These are phyloP conservation scores for Cladosporium phlei DNA, from an alignment of 2,329 filamentous ascomycete species.

Conservation along the genomic window DNA sequence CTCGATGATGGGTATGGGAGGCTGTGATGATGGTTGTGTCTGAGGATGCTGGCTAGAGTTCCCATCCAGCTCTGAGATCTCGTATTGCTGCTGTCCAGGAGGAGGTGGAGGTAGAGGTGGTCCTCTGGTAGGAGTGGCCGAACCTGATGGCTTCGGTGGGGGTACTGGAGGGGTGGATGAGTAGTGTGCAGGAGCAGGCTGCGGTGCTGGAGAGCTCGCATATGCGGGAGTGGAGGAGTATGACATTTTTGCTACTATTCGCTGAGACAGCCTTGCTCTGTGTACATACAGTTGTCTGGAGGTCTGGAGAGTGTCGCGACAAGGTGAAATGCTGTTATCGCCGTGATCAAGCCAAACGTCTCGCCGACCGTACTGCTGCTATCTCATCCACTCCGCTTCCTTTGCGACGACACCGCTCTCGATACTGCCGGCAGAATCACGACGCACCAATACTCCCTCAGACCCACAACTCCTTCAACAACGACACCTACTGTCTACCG, in stretches of 20 bases:
- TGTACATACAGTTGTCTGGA: too few relatives aligned
- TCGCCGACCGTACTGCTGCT: constrained; percentile 9
- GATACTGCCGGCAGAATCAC: constrained; percentile 11
- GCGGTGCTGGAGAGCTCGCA: constrained; percentile 16
- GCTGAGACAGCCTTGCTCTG: too few relatives aligned
- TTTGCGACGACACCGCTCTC: constrained; percentile 11
- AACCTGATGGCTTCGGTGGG: constrained; percentile 42
- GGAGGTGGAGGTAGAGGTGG: constrained; percentile 45
- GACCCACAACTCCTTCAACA: background rate
- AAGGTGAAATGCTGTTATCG: background rate
- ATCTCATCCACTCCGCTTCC: background rate
- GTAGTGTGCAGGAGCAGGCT: constrained; percentile 31
- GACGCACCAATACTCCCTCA: background rate
- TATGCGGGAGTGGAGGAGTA: constrained; percentile 7
- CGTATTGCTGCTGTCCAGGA: constrained; percentile 27
- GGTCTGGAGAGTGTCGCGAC: too few relatives aligned
- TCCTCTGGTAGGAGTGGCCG: constrained; percentile 38
- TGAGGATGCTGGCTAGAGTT: constrained; percentile 15
- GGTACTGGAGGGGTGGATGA: constrained; percentile 45
- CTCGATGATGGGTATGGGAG: constrained; percentile 27
- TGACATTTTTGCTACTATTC: constrained; percentile 1
- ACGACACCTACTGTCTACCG: too few relatives aligned
- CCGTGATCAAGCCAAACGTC: background rate
- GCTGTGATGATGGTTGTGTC: constrained; percentile 18
- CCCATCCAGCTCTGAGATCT: constrained; percentile 26